These are phyloP conservation scores for Lophium mytilinum DNA, from an alignment of 495 filamentous ascomycete species.

Conservation along the genomic window DNA sequence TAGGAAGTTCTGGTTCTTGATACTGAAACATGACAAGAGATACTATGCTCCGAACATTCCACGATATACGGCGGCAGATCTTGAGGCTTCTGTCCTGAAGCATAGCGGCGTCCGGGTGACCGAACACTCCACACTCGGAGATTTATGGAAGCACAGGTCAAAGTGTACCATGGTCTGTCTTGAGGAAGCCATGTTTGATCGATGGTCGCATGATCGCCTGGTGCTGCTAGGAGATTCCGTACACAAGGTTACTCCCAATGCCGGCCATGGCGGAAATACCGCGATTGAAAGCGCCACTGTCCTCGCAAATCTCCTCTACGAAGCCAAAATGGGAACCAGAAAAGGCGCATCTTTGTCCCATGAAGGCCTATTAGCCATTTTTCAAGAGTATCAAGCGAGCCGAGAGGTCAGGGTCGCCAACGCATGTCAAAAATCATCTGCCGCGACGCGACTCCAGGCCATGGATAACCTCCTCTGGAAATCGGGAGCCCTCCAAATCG, in stretches of 20 bases:
- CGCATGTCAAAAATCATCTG: not conserved
- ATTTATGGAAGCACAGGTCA: not conserved
- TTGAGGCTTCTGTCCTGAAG: conserved; percentile 21
- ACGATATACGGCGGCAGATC: conserved; percentile 30
- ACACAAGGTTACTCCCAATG: conserved; percentile 38
- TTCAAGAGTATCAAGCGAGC: not conserved
- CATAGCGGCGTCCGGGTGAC: conserved; percentile 5
- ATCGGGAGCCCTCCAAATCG: not conserved
- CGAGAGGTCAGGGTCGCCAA: not conserved
- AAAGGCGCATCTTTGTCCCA: not conserved
- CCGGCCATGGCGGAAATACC: conserved; percentile 36
- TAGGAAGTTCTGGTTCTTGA: conserved; percentile 28
- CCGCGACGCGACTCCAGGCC: not conserved
- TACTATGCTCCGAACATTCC: conserved; percentile 33
- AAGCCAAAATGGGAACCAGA: not conserved
- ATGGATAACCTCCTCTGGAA: not conserved
- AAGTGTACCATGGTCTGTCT: conserved; percentile 24
- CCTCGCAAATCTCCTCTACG: conserved; percentile 35
- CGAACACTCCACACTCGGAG: not conserved
- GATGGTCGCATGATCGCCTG: conserved; percentile 36
- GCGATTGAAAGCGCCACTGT: conserved; percentile 39
- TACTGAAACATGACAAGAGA: conserved; percentile 36
- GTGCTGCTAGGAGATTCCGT: conserved; percentile 40
- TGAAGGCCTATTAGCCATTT: not conserved
- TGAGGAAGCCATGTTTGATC: conserved; percentile 36